Evolutionary conservation across 441 rosid species (phyloP).

Genomic region (Biscutella laevigata): DNA sequence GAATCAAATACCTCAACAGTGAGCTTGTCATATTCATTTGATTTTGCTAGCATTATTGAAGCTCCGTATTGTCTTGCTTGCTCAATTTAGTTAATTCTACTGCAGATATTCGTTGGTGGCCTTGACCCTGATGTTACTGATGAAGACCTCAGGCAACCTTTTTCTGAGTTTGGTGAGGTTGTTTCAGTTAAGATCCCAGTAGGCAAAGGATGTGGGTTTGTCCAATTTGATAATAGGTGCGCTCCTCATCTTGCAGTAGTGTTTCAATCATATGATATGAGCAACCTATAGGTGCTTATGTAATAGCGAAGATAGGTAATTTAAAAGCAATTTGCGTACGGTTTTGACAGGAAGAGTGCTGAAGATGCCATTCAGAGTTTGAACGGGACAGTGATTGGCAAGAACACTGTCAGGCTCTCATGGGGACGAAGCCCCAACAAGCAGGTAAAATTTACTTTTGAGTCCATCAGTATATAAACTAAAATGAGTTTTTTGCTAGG

Average conservation of each 20-base stretch:
- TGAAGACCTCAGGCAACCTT: slow-evolving; percentile 74
- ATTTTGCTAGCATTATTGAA: background rate
- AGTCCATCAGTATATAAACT: background rate
- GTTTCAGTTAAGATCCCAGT: slow-evolving; percentile 85
- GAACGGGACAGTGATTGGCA: slow-evolving; percentile 74
- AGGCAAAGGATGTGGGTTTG: slow-evolving; percentile 92
- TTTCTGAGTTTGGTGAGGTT: slow-evolving; percentile 81
- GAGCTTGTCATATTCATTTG: slow-evolving; percentile 29
- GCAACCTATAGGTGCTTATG: background rate
- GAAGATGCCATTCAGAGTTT: slow-evolving; percentile 71
- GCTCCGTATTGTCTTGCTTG: slow-evolving; percentile 10
- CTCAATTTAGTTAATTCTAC: slow-evolving; percentile 10
- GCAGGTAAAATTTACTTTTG: slow-evolving; percentile 42
- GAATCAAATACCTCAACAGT: slow-evolving; percentile 82
- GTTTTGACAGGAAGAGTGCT: slow-evolving; percentile 59
- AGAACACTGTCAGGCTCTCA: slow-evolving; percentile 83
- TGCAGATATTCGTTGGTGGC: slow-evolving; percentile 89
- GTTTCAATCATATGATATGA: background rate
- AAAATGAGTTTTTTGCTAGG: background rate
- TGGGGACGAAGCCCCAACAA: slow-evolving; percentile 90
- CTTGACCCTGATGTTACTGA: slow-evolving; percentile 75
- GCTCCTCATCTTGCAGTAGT: background rate
- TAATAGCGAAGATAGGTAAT: background rate
- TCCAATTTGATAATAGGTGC: slow-evolving; percentile 73
- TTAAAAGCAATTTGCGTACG: background rate